A percentile compares a stretch with the other conserved stretches of the same genome.
Evolutionary conservation across 2,329 filamentous ascomycete species (phyloP).

Genomic region (Iodosphaeria phyllophila): DNA sequence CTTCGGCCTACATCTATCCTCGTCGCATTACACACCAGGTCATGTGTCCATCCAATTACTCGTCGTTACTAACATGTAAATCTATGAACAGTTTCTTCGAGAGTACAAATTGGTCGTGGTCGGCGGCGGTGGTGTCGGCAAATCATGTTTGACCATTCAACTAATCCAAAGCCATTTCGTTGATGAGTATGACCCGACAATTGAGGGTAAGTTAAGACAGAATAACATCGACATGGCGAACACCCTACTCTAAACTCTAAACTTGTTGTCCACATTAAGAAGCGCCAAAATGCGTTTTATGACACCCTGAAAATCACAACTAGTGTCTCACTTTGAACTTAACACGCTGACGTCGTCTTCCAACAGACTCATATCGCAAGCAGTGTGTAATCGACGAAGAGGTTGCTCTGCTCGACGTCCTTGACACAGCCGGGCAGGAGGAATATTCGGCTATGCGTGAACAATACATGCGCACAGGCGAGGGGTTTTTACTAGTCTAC

Average conservation of each 20-base stretch:
- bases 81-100: slow-evolving; percentile 67
- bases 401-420: slow-evolving; percentile 88
- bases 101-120: slow-evolving; percentile 96
- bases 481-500: slow-evolving; percentile 95
- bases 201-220: slow-evolving; percentile 88
- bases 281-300: no score
- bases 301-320: no score
- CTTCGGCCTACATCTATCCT: no score
- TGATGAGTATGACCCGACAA: slow-evolving; percentile 97
- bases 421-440: slow-evolving; percentile 96
- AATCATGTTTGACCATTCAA: slow-evolving; percentile 98
- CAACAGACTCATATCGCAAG: slow-evolving; percentile 92
- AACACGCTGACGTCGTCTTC: slow-evolving; percentile 4
- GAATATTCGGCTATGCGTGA: slow-evolving; percentile 99
- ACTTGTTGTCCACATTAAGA: no score
- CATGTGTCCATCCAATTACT: no score
- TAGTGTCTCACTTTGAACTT: no score
- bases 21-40: no score
- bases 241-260: slow-evolving; percentile 6
- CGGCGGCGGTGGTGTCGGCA: slow-evolving; percentile 94
- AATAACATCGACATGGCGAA: slow-evolving; percentile 1
- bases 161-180: slow-evolving; percentile 93
- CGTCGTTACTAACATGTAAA: no score
- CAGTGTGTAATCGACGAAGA: slow-evolving; percentile 98
- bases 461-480: slow-evolving; percentile 98